A percentile compares a stretch with the other conserved stretches of the same genome.
These are phyloP conservation scores for Phycomyces nitens DNA, from an alignment of 192 early-diverging fungal species.

Conservation along the genomic window DNA sequence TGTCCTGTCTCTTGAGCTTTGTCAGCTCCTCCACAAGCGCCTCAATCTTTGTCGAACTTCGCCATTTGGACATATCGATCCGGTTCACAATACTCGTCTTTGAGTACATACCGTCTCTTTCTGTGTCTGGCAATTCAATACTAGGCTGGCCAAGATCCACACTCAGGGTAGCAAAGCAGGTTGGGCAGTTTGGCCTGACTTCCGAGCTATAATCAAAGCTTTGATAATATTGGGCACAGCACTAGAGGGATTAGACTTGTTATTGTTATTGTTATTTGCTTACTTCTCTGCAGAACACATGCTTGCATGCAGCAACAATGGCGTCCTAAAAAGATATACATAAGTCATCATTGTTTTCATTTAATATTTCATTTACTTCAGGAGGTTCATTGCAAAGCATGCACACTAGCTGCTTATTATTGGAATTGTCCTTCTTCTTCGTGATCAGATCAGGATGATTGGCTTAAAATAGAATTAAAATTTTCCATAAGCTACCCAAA, in stretches of 20 bases:
- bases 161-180: conserved; percentile 69
- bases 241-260: conserved; percentile 6
- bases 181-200: conserved; percentile 64
- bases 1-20: conserved; percentile 61
- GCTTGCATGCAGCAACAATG: conserved; percentile 78
- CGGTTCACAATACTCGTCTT: conserved; percentile 85
- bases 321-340: conserved; percentile 66
- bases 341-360: neutral
- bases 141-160: conserved; percentile 71
- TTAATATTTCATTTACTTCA: conserved; percentile 38
- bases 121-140: conserved; percentile 38
- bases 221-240: conserved; percentile 30
- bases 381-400: conserved; percentile 73
- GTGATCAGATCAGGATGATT: conserved; percentile 84
- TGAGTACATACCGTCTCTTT: conserved; percentile 21
- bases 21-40: conserved; percentile 88
- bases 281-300: conserved; percentile 89
- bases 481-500: neutral
- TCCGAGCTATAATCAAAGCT: conserved; percentile 30
- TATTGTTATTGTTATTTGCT: conserved; percentile 41
- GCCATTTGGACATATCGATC: conserved; percentile 85
- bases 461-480: conserved; percentile 17
- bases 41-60: conserved; percentile 92
- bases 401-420: conserved; percentile 75
- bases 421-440: conserved; percentile 50